Evolutionary conservation across 2,329 filamentous ascomycete genomes (phyloP).

Genomic region (Talaromyces verruculosus): DNA sequence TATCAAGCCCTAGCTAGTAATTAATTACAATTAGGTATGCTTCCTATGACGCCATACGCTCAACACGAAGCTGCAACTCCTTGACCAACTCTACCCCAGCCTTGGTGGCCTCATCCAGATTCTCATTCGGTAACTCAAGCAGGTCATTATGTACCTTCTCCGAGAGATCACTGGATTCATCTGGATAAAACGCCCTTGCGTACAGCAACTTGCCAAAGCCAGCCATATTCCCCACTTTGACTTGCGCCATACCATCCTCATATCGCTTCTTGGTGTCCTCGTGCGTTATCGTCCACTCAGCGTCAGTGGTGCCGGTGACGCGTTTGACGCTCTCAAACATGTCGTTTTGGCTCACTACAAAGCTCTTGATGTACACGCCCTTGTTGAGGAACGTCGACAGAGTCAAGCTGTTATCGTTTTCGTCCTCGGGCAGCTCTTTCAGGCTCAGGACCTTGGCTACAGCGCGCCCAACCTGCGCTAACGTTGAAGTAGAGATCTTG

Average conservation of each 20-base stretch:
- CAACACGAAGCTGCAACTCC: slow-evolving; percentile 5
- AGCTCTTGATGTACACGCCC: slow-evolving; percentile 55
- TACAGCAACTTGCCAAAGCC: slow-evolving; percentile 7
- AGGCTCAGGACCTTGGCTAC: slow-evolving; percentile 55
- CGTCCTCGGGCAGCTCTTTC: slow-evolving; percentile 42
- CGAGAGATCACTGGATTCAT: not conserved
- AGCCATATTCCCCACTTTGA: not conserved
- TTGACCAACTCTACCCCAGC: slow-evolving; percentile 11
- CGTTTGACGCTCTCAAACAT: slow-evolving; percentile 62
- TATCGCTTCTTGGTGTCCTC: slow-evolving; percentile 6
- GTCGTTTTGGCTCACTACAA: slow-evolving; percentile 61
- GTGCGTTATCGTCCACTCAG: slow-evolving; percentile 59
- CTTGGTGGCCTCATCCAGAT: not conserved
- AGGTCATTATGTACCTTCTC: not conserved
- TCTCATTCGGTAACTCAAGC: slow-evolving; percentile 2
- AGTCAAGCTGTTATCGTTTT: slow-evolving; percentile 37
- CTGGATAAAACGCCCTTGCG: slow-evolving; percentile 10
- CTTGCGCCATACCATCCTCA: not conserved
- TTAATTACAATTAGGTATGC: not conserved
- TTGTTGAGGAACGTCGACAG: slow-evolving; percentile 52
- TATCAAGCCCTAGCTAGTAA: not conserved
- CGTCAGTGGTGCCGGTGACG: slow-evolving; percentile 57
- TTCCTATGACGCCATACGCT: slow-evolving; percentile 1
- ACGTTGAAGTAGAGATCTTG: slow-evolving; percentile 60
- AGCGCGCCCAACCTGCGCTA: slow-evolving; percentile 56